Evolutionary conservation across 768 basidiomycete genomes (phyloP).

Genomic region (Hypholoma sublateritium): DNA sequence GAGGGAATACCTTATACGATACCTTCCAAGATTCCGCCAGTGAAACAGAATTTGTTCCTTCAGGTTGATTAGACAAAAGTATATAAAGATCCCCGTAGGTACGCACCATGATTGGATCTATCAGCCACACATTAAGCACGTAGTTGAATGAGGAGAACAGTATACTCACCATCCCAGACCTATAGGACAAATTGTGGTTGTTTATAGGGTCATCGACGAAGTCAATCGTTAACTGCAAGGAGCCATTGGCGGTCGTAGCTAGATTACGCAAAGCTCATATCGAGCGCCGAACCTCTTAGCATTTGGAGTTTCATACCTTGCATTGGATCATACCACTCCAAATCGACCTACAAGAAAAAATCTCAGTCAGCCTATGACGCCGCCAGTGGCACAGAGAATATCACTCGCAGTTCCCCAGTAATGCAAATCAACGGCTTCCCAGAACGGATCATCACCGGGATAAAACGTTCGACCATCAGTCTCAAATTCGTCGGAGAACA

Average conservation of each 20-base stretch:
- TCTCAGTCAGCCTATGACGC: background rate
- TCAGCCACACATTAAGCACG: background rate
- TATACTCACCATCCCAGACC: slow-evolving; percentile 45
- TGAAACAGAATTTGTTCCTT: slow-evolving; percentile 72
- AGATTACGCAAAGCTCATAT: slow-evolving; percentile 8
- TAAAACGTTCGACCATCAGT: slow-evolving; percentile 69
- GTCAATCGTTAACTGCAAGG: slow-evolving; percentile 68
- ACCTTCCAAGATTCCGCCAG: slow-evolving; percentile 68
- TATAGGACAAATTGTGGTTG: slow-evolving; percentile 73
- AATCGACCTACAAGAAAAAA: slow-evolving; percentile 39
- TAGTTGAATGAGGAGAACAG: background rate
- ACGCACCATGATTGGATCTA: slow-evolving; percentile 36
- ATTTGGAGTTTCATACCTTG: slow-evolving; percentile 27
- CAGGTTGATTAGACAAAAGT: background rate
- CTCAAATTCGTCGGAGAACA: slow-evolving; percentile 86
- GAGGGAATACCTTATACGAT: slow-evolving; percentile 9
- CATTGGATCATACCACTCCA: slow-evolving; percentile 80
- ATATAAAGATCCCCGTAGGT: background rate
- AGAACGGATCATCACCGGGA: slow-evolving; percentile 68
- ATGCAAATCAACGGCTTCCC: slow-evolving; percentile 59
- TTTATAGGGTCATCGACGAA: slow-evolving; percentile 33
- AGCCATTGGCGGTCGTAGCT: slow-evolving; percentile 68
- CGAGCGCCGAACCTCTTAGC: background rate
- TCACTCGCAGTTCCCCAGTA: slow-evolving; percentile 62
- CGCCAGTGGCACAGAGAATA: background rate